phyloP scores from a whole-genome alignment of 2,329 filamentous ascomycete genomes.

The Aspergillus novoparasiticus region DNA sequence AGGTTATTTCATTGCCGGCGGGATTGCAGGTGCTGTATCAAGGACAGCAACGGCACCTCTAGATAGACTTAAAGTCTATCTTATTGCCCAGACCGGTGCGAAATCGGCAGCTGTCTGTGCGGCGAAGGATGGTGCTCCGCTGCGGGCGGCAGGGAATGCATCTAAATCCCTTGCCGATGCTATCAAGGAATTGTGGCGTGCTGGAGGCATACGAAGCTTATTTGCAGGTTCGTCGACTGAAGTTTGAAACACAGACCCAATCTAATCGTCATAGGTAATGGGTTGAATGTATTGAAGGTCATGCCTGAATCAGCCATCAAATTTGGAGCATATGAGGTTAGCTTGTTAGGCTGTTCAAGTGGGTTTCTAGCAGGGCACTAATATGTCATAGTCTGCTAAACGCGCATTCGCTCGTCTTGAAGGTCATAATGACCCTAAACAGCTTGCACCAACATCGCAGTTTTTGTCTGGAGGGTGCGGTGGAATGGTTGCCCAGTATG shows the following conservation, averaged over 20 bases:
- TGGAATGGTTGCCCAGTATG: slow-evolving; percentile 90
- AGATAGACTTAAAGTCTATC: slow-evolving; percentile 94
- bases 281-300: slow-evolving; percentile 93
- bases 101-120: slow-evolving; percentile 63
- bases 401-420: slow-evolving; percentile 81
- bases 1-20: slow-evolving; percentile 98
- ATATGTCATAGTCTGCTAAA: slow-evolving; percentile 69
- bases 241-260: background rate
- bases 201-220: slow-evolving; percentile 83
- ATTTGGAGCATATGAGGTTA: slow-evolving; percentile 90
- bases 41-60: slow-evolving; percentile 93
- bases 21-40: slow-evolving; percentile 89
- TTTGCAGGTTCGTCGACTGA: slow-evolving; percentile 75
- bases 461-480: slow-evolving; percentile 89
- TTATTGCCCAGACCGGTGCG: slow-evolving; percentile 83
- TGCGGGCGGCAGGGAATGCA: slow-evolving; percentile 66
- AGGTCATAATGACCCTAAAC: slow-evolving; percentile 79
- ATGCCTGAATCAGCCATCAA: slow-evolving; percentile 99
- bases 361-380: slow-evolving; percentile 12
- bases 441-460: slow-evolving; percentile 81
- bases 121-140: slow-evolving; percentile 68
- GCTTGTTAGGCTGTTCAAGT: slow-evolving; percentile 15
- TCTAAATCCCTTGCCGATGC: slow-evolving; percentile 72
- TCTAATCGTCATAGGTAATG: slow-evolving; percentile 69
- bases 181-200: slow-evolving; percentile 75